Base-by-base conservation (phyloP, 176 grass and related monocot species). In the Oropetium thomaeum region DNA sequence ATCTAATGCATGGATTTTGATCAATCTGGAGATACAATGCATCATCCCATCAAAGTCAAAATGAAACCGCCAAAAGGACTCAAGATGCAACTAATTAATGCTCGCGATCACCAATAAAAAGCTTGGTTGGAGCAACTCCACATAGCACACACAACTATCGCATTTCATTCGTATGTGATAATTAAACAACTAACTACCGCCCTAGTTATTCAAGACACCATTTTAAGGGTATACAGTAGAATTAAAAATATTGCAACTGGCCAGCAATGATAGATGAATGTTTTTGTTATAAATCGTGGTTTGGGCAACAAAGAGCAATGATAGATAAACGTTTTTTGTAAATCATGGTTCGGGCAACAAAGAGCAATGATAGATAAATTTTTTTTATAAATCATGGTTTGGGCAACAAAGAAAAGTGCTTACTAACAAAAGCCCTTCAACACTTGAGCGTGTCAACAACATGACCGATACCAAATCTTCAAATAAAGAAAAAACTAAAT, bases 1-100 rank as follows among this genome's bases (percentile, higher is more conserved):
- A 82, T 60, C 55, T 59, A 32, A 19, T 73, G 60, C 67, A 73
- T 61, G 67, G 74, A 83, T 83, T 59, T 30, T 66, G 65, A 72
- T 66, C 48, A 67, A 76, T 72, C 73, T 67, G 32, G 9, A 73
- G 74, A 73, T 67, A 52, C 51, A 75, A 60, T 65, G 43, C 52
- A 70, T 41, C 32, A 41, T 31, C 72, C 69, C 63, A 49, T 15
- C 68, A 76, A 69, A 8, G 4, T 30, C 17, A 69, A 76, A 69
- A 64, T 35, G n/a, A 60, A 22, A n/a, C 47, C 39, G 29, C 38
- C 30, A 10, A 72, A 70, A 61, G 51, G 38, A 40, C 28, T 61
- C 74, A 73, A 32, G 59, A 61, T 78, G 41, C 60, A 73, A 78
- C 16, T 72, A 48, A 62, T 64, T 57, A 70, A 81, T 63, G 6